A percentile compares a stretch with the other conserved stretches of the same genome.
phyloP scores from a whole-genome alignment of 306 rosid species.

The Gleditsia sinensis region DNA sequence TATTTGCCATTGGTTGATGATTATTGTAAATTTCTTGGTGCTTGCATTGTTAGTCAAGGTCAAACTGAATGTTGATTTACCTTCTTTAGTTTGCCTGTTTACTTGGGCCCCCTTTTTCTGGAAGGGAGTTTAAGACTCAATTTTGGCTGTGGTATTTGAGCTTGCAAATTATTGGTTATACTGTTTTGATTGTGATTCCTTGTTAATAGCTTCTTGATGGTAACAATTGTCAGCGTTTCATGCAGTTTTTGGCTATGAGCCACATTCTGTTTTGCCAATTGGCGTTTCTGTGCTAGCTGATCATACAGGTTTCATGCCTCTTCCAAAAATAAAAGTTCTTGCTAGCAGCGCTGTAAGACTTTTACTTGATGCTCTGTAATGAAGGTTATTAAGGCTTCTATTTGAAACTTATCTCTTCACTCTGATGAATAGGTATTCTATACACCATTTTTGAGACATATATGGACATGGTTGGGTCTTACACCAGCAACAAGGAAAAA shows the following conservation, averaged over 20 bases:
- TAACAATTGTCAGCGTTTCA: background rate
- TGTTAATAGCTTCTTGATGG: constrained; percentile 20
- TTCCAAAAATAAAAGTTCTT: constrained; percentile 84
- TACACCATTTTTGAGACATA: constrained; percentile 90
- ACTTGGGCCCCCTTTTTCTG: too few species aligned
- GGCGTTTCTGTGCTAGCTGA: constrained; percentile 83
- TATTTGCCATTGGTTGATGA: too few species aligned
- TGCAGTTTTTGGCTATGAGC: constrained; percentile 93
- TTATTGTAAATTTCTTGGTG: too few species aligned
- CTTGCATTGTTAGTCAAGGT: too few species aligned
- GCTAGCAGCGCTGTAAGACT: constrained; percentile 93
- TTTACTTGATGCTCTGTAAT: constrained; percentile 27
- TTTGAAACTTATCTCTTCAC: constrained; percentile 20
- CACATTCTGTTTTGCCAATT: constrained; percentile 93
- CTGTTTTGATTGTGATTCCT: constrained; percentile 18
- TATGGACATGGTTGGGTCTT: constrained; percentile 98
- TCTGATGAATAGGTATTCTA: constrained; percentile 66
- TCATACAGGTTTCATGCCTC: constrained; percentile 89
- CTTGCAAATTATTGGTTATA: background rate
- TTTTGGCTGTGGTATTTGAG: background rate
- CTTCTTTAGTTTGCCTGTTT: background rate
- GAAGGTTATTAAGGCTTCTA: constrained; percentile 22
- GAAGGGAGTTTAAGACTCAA: too few species aligned
- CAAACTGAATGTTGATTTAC: too few species aligned
- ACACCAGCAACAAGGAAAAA: constrained; percentile 69